Conservation (phyloP, 2,329 filamentous ascomycete species). For the Nemania diffusa region DNA sequence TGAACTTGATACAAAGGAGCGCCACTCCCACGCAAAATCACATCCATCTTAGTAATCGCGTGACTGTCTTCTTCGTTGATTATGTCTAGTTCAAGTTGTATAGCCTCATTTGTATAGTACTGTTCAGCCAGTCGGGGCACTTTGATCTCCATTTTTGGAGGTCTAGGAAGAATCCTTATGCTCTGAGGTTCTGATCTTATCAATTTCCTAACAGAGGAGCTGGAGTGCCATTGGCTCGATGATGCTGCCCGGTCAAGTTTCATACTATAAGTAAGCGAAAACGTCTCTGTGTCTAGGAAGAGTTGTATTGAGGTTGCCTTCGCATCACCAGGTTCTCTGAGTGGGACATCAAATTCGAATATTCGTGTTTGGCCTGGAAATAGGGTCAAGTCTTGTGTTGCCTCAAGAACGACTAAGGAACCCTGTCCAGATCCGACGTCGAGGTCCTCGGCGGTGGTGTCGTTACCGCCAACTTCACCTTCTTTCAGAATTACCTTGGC, state of each 20-base stretch:
- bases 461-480: conserved; percentile 45
- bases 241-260: conserved; percentile 58
- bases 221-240: conserved; percentile 62
- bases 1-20: conserved; percentile 59
- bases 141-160: conserved; percentile 86
- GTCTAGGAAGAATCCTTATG: conserved; percentile 84
- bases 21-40: conserved; percentile 70
- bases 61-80: conserved; percentile 86
- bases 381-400: conserved; percentile 72
- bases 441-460: conserved; percentile 42
- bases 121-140: conserved; percentile 71
- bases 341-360: conserved; percentile 75
- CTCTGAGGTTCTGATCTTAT: conserved; percentile 62
- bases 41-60: conserved; percentile 76
- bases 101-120: conserved; percentile 86
- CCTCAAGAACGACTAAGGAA: conserved; percentile 57
- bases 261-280: conserved; percentile 74
- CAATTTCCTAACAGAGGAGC: conserved; percentile 57
- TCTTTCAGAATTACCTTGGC: conserved; percentile 40
- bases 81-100: conserved; percentile 75
- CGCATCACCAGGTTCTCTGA: conserved; percentile 85
- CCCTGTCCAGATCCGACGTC: conserved; percentile 45
- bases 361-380: conserved; percentile 74
- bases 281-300: conserved; percentile 70
- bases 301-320: conserved; percentile 72